Evolutionary conservation across 768 basidiomycete genomes (phyloP), one percentile per base, ranked within the genome.

Genomic region (Myochromella boudieri): DNA sequence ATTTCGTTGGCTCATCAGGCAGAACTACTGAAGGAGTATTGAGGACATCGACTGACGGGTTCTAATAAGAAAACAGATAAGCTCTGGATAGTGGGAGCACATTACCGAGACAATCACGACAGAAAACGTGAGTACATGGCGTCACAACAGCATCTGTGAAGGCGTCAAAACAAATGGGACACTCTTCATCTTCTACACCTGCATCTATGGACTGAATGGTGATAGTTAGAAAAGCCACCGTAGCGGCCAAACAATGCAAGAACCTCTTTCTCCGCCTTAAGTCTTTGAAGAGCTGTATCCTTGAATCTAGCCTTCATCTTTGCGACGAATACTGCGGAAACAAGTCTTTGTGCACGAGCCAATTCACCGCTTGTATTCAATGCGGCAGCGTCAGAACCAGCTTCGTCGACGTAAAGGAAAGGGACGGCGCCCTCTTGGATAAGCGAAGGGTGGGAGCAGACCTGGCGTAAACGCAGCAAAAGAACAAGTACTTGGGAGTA

Each of bases 371-470:
- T 52, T 29, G 71, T 63, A 4, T 59, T 53, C 44, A 50, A 57
- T 17, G 10, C 34, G 6, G 34, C 34, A 14, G 53, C 54, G 38
- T 59, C 55, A n/a, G 67, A 62, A 21, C 71, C 64, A 1, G 61
- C 55, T 45, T 78, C 71, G 14, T 72, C 69, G 3, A 69, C 56
- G 12, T 56, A 57, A n/a, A 79, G 60, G 46, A 74, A 77, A 0
- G 76, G 74, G 1, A 62, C 67, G 2, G 67, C 75, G 27, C 73
- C 71, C 53, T 84, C 81, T 56, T 80, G 78, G 25, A 88, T 80
- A 6, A 89, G 68, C 11, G 72, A 76, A 2, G 87, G 82, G 60
- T 87, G 86, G 28, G 78, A 77, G 57, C 84, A 86, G 28, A 86
- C 65, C 56, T 87, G 86, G 8, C 85, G 75, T 1, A 90, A 71